These are phyloP conservation scores for Capronia epimyces DNA, from an alignment of 2,329 filamentous ascomycete species.

Conservation along the genomic window DNA sequence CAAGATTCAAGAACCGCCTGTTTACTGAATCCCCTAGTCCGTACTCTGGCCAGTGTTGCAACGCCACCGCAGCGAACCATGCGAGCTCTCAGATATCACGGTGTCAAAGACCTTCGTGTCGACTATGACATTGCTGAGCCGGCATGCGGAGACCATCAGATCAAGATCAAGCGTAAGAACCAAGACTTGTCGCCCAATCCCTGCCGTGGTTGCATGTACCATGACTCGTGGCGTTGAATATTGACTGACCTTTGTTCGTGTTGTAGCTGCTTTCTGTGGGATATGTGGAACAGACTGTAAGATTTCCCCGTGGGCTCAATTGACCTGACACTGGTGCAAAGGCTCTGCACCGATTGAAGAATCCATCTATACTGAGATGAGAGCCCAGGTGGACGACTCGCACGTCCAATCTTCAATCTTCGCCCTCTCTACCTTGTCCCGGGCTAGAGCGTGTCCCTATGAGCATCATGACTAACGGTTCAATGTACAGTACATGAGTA, in stretches of 20 bases:
- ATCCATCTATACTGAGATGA: not conserved
- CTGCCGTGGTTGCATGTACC: too few species aligned
- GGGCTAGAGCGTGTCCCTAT: not conserved
- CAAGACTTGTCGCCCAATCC: not conserved
- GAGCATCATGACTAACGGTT: not conserved
- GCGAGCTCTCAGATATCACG: conserved; percentile 38
- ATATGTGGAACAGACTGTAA: conserved; percentile 39
- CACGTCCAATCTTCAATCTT: not conserved
- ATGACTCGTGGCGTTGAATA: not conserved
- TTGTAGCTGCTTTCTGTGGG: conserved; percentile 34
- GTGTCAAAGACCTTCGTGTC: conserved; percentile 34
- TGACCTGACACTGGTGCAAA: not conserved
- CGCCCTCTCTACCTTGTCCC: not conserved
- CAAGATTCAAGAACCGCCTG: not conserved
- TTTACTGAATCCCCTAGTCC: not conserved
- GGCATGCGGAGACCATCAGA: conserved; percentile 46
- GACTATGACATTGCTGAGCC: conserved; percentile 35
- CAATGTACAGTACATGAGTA: conserved; percentile 47
- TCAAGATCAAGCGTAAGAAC: conserved; percentile 35
- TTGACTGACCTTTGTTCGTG: not conserved
- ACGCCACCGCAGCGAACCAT: conserved; percentile 22
- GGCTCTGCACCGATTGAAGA: not conserved
- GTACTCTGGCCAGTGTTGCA: not conserved
- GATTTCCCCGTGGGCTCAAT: not conserved
- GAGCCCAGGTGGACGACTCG: not conserved